Evolutionary conservation across 2,329 filamentous ascomycete genomes (phyloP), one percentile per base, ranked within the genome.

Genomic region (Talaromyces sp.): DNA sequence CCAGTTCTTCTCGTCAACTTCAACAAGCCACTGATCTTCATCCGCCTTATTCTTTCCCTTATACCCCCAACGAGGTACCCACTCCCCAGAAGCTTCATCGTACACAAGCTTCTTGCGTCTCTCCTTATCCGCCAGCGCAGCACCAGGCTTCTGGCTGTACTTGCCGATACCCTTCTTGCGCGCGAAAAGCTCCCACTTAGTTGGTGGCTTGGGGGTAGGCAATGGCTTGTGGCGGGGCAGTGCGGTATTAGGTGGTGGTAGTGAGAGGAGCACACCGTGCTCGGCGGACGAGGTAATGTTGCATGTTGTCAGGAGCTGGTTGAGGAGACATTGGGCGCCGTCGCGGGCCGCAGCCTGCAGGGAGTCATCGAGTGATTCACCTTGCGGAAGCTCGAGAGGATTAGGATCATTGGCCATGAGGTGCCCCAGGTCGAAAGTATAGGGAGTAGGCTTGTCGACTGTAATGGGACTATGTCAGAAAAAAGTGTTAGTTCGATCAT

Each of bases 141-240:
- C 70, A n/a, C 74, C 75, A 16, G 73, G 66, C 51, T 69, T 85
- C 62, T 85, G 88, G 83, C 92, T 96, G 75, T 86, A 86, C 78
- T 89, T 90, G 77, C 76, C 76, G 47, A 99, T 97, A 51, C 94
- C 94, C 82, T 97, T 96, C 85, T 96, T 96, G 74, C 86, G 88
- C 41, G 94, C 94, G 78, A 99, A 99, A 68, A 88, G 85, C 79
- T 96, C 88, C 94, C 94, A 99, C 74, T 91, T 96, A 54, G 93
- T 97, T 63, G 88, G 88, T 52, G 87, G 80, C 77, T 92, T 94
- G 62, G 86, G 83, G 51, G 85, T 82, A 1, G 94, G 94, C 8
- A 97, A 80, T 9, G 91, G 90, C 75, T 99, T 97, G 78, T 97
- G 92, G 64, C 94, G 88, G 20, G 94, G 94, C 3, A 97, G 81